Evolutionary conservation across 257 asterid genomes (phyloP).

Genomic region (Rhazya stricta): DNA sequence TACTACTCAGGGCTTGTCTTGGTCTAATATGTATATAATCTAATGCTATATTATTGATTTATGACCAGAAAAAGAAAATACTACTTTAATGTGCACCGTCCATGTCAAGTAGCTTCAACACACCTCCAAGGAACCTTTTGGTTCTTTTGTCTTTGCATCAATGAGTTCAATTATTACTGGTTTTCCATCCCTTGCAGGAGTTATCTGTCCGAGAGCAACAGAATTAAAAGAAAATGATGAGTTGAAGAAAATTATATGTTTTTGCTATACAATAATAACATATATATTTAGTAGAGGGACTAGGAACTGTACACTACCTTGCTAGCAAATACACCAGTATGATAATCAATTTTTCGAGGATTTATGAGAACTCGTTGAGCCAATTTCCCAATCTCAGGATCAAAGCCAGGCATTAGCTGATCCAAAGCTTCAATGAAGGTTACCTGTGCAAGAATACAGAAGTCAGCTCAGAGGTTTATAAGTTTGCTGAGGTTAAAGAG

Average conservation of each 20-base stretch:
- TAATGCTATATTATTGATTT: background rate
- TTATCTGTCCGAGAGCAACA: conserved; percentile 46
- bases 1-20: background rate
- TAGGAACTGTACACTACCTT: conserved; percentile 44
- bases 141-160: conserved; percentile 97
- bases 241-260: background rate
- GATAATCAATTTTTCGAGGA: conserved; percentile 81
- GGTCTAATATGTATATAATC: background rate
- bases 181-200: conserved; percentile 96
- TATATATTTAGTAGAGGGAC: background rate
- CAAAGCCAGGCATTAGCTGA: conserved; percentile 95
- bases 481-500: background rate
- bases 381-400: conserved; percentile 88
- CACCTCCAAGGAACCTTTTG: conserved; percentile 81
- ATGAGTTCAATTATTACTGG: conserved; percentile 93
- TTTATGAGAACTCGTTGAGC: conserved; percentile 85
- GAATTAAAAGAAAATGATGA: conserved; percentile 5
- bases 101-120: conserved; percentile 13
- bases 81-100: background rate
- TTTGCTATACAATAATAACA: background rate
- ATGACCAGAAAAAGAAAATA: background rate
- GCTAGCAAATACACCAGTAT: conserved; percentile 92
- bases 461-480: conserved; percentile 28
- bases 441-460: conserved; percentile 47
- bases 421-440: conserved; percentile 91